Conservation (phyloP, 140 eudicot species). For the Flaveria floridana region DNA sequence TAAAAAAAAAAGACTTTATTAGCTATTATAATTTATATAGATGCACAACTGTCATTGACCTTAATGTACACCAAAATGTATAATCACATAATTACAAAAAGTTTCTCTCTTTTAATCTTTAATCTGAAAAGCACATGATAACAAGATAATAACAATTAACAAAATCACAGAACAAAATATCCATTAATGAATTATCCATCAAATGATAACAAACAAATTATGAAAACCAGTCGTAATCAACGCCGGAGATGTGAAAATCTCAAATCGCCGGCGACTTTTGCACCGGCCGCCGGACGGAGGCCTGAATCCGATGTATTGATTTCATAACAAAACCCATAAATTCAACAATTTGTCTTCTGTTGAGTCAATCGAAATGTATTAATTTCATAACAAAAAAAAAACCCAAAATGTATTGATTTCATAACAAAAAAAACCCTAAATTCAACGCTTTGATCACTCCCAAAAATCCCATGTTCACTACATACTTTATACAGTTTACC, state of each 20-base stretch:
- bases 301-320: neutral
- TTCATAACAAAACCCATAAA: neutral
- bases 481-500: constrained; percentile 25
- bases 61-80: neutral
- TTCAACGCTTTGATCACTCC: constrained; percentile 15
- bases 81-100: neutral
- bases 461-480: constrained; percentile 35
- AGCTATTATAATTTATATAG: neutral
- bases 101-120: neutral
- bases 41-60: neutral
- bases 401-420: too few relatives aligned
- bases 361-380: neutral
- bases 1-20: neutral
- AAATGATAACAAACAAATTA: neutral
- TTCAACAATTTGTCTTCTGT: neutral
- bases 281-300: neutral
- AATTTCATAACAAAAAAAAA: constrained; percentile 13
- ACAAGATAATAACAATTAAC: neutral
- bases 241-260: neutral
- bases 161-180: too few relatives aligned
- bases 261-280: neutral
- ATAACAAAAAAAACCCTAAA: neutral
- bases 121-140: neutral
- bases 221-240: neutral
- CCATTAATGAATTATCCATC: too few relatives aligned